Conservation (phyloP, 2,329 filamentous ascomycete genomes). For the Calonectria crousiana region DNA sequence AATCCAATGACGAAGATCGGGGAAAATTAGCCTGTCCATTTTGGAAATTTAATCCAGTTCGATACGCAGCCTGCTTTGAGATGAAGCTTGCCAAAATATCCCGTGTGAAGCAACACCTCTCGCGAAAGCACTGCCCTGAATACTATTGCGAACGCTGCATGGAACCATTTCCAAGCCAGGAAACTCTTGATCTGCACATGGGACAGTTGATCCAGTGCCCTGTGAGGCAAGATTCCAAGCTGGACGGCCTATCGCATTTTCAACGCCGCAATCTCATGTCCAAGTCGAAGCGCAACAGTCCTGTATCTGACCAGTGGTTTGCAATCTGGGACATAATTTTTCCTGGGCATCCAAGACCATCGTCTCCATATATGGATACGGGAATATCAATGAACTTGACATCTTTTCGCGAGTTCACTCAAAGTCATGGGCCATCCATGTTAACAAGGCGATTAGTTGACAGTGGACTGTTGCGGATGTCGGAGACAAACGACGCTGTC, state of each 20-base stretch:
- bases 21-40: not conserved
- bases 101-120: not conserved
- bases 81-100: not conserved
- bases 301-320: not conserved
- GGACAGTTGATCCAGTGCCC: not conserved
- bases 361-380: not conserved
- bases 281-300: not conserved
- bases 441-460: not conserved
- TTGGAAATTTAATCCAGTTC: not conserved
- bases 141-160: not conserved
- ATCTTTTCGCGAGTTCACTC: not conserved
- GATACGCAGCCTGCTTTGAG: not conserved
- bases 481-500: not conserved
- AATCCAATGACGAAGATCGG: not conserved
- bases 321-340: not conserved
- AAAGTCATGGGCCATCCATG: not conserved
- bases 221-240: not conserved
- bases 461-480: not conserved
- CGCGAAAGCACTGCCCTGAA: not conserved
- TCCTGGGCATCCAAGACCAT: not conserved
- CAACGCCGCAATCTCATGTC: not conserved
- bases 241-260: not conserved
- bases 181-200: not conserved
- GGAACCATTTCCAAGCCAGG: not conserved
- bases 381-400: not conserved